Conservation (phyloP, 768 basidiomycete genomes). For the Auriscalpium vulgare region DNA sequence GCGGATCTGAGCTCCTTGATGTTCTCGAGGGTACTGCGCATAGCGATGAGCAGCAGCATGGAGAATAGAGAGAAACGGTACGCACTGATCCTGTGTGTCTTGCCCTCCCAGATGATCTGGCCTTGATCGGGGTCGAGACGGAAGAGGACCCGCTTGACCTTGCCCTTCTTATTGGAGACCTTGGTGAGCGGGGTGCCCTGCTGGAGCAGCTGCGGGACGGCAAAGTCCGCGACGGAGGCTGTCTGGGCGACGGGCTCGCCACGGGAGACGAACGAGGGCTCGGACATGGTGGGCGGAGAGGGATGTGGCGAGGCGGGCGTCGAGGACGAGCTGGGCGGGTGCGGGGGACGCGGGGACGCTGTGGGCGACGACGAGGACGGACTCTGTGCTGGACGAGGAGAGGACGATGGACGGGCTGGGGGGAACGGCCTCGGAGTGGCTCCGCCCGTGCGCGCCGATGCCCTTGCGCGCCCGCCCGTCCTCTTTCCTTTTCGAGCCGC, state of each 20-base stretch:
- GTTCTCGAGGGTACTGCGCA: constrained; percentile 71
- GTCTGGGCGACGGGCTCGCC: not conserved
- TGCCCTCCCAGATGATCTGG: constrained; percentile 72
- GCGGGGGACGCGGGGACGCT: not conserved
- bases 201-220: constrained; percentile 51
- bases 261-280: not conserved
- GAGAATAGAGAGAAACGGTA: constrained; percentile 11
- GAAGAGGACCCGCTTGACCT: constrained; percentile 64
- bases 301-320: not conserved
- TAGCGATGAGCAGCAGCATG: not conserved
- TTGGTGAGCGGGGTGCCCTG: constrained; percentile 74
- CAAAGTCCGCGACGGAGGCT: constrained; percentile 26
- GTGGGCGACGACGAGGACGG: not conserved
- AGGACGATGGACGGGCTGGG: not conserved
- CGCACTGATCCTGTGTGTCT: constrained; percentile 57
- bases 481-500: constrained; percentile 9
- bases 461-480: not conserved
- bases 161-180: constrained; percentile 70
- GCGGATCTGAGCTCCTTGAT: constrained; percentile 84
- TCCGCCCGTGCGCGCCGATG: not conserved
- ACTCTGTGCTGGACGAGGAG: not conserved
- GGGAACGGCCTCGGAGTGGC: constrained; percentile 4
- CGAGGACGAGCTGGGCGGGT: not conserved
- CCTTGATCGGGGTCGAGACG: constrained; percentile 74
- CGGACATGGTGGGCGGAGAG: not conserved